phyloP scores from a whole-genome alignment of 106 monocot species.

The Dendrobium nobile region DNA sequence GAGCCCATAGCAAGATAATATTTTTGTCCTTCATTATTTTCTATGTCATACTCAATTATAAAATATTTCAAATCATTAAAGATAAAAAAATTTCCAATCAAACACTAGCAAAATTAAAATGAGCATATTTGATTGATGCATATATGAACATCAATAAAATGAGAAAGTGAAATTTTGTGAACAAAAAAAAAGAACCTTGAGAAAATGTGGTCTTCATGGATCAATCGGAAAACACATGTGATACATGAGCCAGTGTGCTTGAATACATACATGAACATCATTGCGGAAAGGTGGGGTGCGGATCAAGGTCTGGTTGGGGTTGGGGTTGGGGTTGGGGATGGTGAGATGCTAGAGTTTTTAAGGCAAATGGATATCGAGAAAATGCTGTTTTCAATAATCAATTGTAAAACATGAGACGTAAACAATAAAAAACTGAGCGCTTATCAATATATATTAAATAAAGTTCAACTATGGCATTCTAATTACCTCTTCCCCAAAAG shows the following conservation, averaged over 20 bases:
- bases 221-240: no score
- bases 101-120: neutral
- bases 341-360: neutral
- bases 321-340: neutral
- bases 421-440: neutral
- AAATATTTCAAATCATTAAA: no score
- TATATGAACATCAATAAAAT: neutral
- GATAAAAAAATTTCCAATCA: no score
- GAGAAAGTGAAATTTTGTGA: neutral
- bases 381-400: neutral
- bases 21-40: no score
- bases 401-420: neutral
- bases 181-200: neutral
- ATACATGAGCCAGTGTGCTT: neutral
- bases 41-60: no score
- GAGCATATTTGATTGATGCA: neutral
- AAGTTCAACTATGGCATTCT: neutral
- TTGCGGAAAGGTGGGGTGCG: neutral
- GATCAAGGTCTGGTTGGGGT: neutral
- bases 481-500: slow-evolving; percentile 95
- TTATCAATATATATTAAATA: slow-evolving; percentile 1
- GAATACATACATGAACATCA: neutral
- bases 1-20: no score
- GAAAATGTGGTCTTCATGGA: neutral
- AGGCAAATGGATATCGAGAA: neutral